A percentile compares a stretch with the other conserved stretches of the same genome.
These are phyloP conservation scores for Trematosphaeria pertusa DNA, from an alignment of 2,329 filamentous ascomycete genomes.

Conservation along the genomic window DNA sequence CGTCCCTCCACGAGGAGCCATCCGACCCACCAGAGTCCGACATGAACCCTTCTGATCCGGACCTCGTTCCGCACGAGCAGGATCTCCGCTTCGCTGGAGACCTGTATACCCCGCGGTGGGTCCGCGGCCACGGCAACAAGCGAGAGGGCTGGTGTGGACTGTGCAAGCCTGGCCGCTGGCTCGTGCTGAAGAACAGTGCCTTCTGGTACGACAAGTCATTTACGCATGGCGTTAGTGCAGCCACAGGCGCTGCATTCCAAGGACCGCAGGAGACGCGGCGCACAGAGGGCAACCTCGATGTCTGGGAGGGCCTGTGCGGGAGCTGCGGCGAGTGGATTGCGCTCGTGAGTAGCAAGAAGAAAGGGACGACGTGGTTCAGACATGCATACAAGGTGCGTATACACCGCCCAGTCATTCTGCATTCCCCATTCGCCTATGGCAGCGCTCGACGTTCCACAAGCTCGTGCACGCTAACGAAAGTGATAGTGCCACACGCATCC, in stretches of 20 bases:
- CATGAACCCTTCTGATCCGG: constrained; percentile 79
- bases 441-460: constrained; percentile 15
- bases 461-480: constrained; percentile 29
- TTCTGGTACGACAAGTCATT: constrained; percentile 96
- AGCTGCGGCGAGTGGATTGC: constrained; percentile 83
- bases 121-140: constrained; percentile 85
- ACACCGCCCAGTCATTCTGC: too few relatives aligned
- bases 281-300: constrained; percentile 80
- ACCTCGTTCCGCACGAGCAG: constrained; percentile 79
- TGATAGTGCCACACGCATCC: constrained; percentile 51
- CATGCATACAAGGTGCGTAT: constrained; percentile 83
- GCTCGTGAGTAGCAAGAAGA: constrained; percentile 85
- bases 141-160: constrained; percentile 90
- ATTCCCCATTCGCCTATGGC: constrained; percentile 7
- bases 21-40: constrained; percentile 77
- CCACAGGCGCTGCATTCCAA: constrained; percentile 79
- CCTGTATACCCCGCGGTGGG: constrained; percentile 83
- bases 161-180: constrained; percentile 84
- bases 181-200: constrained; percentile 87
- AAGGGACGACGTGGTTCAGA: constrained; percentile 90
- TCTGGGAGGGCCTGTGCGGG: constrained; percentile 81
- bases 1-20: constrained; percentile 76
- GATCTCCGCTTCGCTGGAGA: constrained; percentile 77
- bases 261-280: constrained; percentile 76
- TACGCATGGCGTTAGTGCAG: constrained; percentile 83